Base-by-base conservation (phyloP, 352 stramenopile species). In the Globisporangium paddicum region DNA sequence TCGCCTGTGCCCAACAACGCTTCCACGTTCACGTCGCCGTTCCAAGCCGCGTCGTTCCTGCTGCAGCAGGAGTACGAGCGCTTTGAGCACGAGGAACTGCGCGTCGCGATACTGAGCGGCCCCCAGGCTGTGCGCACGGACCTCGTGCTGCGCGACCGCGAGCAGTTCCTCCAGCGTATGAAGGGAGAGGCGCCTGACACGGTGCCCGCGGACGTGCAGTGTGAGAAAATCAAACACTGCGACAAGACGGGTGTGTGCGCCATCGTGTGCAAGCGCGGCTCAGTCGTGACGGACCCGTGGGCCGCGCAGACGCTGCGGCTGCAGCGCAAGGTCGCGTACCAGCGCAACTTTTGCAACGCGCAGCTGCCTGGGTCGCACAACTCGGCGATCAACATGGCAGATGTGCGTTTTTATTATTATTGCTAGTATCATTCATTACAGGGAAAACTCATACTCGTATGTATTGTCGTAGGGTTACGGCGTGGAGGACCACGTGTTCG, bases 291-390 rank as follows among this genome's bases (percentile, higher is more conserved):
- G 25, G 65, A 70, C 53, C 42, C 58, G 37, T 83, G 71, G 76
- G 62, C 73, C 14, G 45, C 58, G 23, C 63, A 64, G 21, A 64
- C 71, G 25, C 64, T 86, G 6, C 21, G 37, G 14, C 58, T 86
- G 21, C 71, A 86, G 62, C 71, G 73, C 55, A 69, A 67, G 38
- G 67, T 79, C 28, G 68, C 73, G 6, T 86, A 83, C 57, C 66
- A 63, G 30, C 68, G 73, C 60, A 74, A 69, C 21, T 76, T 89
- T 45, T 89, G 79, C 67, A 53, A 71, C 19, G 72, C 75, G 44
- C 76, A 87, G 59, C 71, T 86, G 25, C 70, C 73, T 1, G 76
- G 76, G 7, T 78, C 69, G 47, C 79, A 89, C 65, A 89, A 89
- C 64, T 84, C 75, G 47, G 79, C 75, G 21, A 89, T 89, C 55